Conservation (phyloP, 495 filamentous ascomycete species). For the Darksidea phi region DNA sequence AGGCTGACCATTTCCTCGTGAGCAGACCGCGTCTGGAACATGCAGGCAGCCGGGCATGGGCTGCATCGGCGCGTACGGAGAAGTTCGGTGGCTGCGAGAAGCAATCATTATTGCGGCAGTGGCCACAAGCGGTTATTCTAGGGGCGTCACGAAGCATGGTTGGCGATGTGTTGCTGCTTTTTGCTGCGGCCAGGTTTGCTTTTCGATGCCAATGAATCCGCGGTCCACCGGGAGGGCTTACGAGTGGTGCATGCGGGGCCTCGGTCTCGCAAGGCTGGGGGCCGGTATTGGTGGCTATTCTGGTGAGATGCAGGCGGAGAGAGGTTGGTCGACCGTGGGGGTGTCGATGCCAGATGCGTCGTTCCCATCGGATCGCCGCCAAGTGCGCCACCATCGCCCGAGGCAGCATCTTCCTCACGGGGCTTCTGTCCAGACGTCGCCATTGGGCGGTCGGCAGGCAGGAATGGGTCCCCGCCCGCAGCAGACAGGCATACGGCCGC, state of each 20-base stretch:
- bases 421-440: neutral
- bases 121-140: neutral
- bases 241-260: conserved; percentile 8
- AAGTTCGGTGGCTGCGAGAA: no score
- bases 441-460: no score
- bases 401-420: neutral
- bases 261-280: conserved; percentile 5
- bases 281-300: conserved; percentile 29
- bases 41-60: no score
- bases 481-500: neutral
- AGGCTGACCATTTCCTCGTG: no score
- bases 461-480: no score
- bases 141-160: conserved; percentile 1
- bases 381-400: conserved; percentile 10
- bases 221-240: conserved; percentile 5
- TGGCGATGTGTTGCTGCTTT: conserved; percentile 10
- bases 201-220: conserved; percentile 35
- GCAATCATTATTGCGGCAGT: no score
- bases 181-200: conserved; percentile 12
- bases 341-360: neutral
- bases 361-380: conserved; percentile 28
- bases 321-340: conserved; percentile 14
- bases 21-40: no score
- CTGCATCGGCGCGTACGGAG: no score
- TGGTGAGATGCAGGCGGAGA: neutral